Evolutionary conservation across 2,329 filamentous ascomycete species (phyloP).

Genomic region (Colletotrichum lentis): DNA sequence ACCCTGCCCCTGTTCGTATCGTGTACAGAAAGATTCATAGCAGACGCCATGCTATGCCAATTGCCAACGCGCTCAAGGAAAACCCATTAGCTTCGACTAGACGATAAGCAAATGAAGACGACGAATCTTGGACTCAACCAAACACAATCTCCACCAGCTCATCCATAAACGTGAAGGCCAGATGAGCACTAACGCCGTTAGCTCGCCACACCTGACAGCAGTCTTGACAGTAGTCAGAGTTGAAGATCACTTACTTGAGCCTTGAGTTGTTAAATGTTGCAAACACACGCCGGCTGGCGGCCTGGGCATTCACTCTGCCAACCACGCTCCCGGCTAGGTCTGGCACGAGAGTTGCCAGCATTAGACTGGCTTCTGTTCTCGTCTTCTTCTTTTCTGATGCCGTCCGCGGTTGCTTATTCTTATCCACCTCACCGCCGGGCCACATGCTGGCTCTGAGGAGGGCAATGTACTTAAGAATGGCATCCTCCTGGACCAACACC

Average conservation of each 20-base stretch:
- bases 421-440: slow-evolving; percentile 71
- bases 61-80: not conserved
- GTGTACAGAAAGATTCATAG: not conserved
- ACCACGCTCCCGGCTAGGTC: slow-evolving; percentile 94
- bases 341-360: slow-evolving; percentile 88
- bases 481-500: slow-evolving; percentile 77
- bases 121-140: slow-evolving; percentile 45
- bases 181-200: slow-evolving; percentile 61
- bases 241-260: slow-evolving; percentile 74
- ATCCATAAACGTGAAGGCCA: slow-evolving; percentile 76
- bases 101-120: not conserved
- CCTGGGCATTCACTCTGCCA: slow-evolving; percentile 88
- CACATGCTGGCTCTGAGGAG: slow-evolving; percentile 81
- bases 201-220: slow-evolving; percentile 37
- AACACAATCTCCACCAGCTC: slow-evolving; percentile 74
- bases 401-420: slow-evolving; percentile 65
- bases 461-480: slow-evolving; percentile 77
- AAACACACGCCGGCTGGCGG: slow-evolving; percentile 86
- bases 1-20: not conserved
- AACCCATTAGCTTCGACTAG: not conserved
- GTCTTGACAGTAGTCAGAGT: slow-evolving; percentile 41
- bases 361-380: slow-evolving; percentile 84
- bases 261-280: slow-evolving; percentile 90
- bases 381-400: slow-evolving; percentile 79
- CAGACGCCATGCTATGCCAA: slow-evolving; percentile 1